Conservation (phyloP, 495 filamentous ascomycete species). For the Xylaria acuta region DNA sequence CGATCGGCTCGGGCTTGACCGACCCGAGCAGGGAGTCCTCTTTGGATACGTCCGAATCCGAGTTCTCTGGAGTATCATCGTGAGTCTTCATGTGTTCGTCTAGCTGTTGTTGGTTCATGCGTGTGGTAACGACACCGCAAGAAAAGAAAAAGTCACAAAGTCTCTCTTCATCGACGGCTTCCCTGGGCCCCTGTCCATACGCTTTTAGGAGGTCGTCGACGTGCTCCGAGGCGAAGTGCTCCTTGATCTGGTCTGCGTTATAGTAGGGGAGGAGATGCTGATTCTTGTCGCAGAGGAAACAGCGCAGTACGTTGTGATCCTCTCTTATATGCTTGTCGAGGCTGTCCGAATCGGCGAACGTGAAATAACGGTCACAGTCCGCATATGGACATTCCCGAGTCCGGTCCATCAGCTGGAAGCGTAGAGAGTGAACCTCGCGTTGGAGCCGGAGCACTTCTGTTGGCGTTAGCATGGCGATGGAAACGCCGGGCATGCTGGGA, state of each 20-base stretch:
- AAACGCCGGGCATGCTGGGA: slow-evolving; percentile 41
- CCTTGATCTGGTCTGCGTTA: slow-evolving; percentile 30
- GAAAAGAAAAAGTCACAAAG: background rate
- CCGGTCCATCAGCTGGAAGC: slow-evolving; percentile 43
- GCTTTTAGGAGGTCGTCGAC: slow-evolving; percentile 19
- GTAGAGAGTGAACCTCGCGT: slow-evolving; percentile 40
- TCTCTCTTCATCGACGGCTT: background rate
- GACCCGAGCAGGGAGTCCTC: background rate
- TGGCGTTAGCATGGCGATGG: slow-evolving; percentile 48
- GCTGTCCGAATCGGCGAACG: slow-evolving; percentile 28
- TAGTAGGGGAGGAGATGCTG: slow-evolving; percentile 31
- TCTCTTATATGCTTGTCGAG: slow-evolving; percentile 35
- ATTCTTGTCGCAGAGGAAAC: slow-evolving; percentile 36
- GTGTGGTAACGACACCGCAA: background rate
- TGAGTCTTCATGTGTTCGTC: background rate
- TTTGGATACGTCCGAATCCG: background rate
- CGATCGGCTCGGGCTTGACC: background rate
- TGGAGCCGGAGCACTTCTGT: slow-evolving; percentile 46
- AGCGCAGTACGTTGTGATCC: slow-evolving; percentile 34
- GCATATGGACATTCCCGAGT: slow-evolving; percentile 43
- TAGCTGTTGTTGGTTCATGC: background rate
- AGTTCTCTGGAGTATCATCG: background rate
- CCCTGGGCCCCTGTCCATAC: background rate
- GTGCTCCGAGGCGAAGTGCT: slow-evolving; percentile 44
- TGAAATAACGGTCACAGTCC: slow-evolving; percentile 39